phyloP scores from a whole-genome alignment of 371 early-diverging fungal species.

The Nematocida homosporus region DNA sequence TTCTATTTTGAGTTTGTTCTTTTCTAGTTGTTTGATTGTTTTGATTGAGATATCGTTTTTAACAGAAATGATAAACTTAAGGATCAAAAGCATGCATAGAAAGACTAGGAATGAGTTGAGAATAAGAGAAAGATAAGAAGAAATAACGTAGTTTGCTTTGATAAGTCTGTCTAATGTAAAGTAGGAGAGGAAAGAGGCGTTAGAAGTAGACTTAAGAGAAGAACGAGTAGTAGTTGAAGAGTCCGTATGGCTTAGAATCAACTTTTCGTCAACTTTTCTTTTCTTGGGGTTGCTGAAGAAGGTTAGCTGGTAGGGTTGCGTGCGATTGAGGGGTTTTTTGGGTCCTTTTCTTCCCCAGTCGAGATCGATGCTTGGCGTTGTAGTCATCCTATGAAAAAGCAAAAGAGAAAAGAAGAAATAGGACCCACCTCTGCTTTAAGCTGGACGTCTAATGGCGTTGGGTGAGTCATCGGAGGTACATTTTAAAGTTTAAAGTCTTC shows the following conservation, averaged over 20 bases:
- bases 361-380: too few species aligned
- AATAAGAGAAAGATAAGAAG: slow-evolving; percentile 57
- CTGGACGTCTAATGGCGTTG: slow-evolving; percentile 19
- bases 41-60: slow-evolving; percentile 61
- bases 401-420: too few species aligned
- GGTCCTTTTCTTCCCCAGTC: slow-evolving; percentile 24
- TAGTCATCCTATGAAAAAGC: too few species aligned
- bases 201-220: background rate
- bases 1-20: slow-evolving; percentile 65
- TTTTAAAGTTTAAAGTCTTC: slow-evolving; percentile 15
- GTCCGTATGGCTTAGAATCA: background rate
- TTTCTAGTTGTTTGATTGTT: slow-evolving; percentile 28
- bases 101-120: slow-evolving; percentile 55
- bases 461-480: slow-evolving; percentile 57
- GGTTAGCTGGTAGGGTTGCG: slow-evolving; percentile 26
- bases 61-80: slow-evolving; percentile 53
- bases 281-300: background rate
- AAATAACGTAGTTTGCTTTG: slow-evolving; percentile 15
- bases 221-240: background rate
- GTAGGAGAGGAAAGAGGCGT: background rate
- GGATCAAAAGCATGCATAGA: slow-evolving; percentile 46
- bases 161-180: slow-evolving; percentile 18
- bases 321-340: slow-evolving; percentile 29
- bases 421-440: slow-evolving; percentile 48
- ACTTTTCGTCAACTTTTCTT: slow-evolving; percentile 24